Conservation (phyloP, 73 alveolate genomes). For the Stentor roeselii region DNA sequence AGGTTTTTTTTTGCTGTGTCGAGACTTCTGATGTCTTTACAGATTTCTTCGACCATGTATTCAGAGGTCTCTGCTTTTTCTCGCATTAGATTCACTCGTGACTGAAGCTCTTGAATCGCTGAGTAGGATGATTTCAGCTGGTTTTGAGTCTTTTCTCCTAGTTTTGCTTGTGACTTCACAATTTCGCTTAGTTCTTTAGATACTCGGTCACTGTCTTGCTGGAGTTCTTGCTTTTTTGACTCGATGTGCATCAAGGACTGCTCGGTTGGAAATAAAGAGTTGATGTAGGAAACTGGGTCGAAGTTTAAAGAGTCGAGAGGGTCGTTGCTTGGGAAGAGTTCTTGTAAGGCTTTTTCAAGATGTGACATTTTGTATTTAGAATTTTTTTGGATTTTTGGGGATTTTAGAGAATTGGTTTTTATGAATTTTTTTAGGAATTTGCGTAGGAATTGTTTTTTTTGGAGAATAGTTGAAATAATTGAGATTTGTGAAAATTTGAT, state of each 20-base stretch:
- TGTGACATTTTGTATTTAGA: not conserved
- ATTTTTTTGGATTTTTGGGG: too few species aligned
- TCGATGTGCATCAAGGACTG: constrained; percentile 40
- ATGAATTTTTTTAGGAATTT: too few species aligned
- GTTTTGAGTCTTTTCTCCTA: constrained; percentile 39
- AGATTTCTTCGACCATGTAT: constrained; percentile 84
- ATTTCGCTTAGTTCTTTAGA: constrained; percentile 34
- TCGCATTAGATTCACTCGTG: constrained; percentile 55
- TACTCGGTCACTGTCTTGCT: constrained; percentile 28
- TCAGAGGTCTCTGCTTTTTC: constrained; percentile 89
- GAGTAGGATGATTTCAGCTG: constrained; percentile 37
- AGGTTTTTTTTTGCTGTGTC: constrained; percentile 95
- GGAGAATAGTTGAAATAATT: too few species aligned
- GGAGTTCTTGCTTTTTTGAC: constrained; percentile 33
- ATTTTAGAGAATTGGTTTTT: too few species aligned
- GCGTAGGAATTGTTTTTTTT: too few species aligned
- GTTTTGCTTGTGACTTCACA: constrained; percentile 46
- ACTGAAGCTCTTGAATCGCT: constrained; percentile 33
- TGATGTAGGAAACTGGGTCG: constrained; percentile 53
- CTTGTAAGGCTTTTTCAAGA: constrained; percentile 24
- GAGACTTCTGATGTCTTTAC: constrained; percentile 89
- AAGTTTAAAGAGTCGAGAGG: constrained; percentile 44
- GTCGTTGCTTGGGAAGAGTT: constrained; percentile 27
- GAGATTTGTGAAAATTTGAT: too few species aligned
- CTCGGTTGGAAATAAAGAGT: constrained; percentile 51